A percentile compares a stretch with the other conserved stretches of the same genome.
Conservation (phyloP, 805 yeast genomes). For the Nematodospora valgi region DNA sequence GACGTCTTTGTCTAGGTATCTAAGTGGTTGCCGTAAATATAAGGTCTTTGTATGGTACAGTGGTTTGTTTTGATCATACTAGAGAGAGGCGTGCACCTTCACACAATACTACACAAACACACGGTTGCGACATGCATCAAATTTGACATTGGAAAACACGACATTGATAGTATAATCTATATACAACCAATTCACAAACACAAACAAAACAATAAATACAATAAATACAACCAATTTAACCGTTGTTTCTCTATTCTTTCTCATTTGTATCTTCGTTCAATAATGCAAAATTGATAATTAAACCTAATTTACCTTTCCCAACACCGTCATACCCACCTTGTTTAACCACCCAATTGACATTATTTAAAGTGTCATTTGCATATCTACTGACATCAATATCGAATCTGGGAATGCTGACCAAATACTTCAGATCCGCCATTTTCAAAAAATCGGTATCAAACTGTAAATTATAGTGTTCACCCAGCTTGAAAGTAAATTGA, state of each 20-base stretch:
- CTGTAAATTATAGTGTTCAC: constrained; percentile 41
- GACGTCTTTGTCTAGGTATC: no score
- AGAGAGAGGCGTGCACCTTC: no score
- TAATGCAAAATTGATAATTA: constrained; percentile 36
- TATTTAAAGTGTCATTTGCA: constrained; percentile 42
- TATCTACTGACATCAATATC: constrained; percentile 41
- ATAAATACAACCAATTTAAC: no score
- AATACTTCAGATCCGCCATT: constrained; percentile 47
- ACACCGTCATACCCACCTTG: constrained; percentile 31
- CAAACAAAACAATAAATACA: no score
- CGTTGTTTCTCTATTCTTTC: not conserved
- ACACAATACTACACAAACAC: no score
- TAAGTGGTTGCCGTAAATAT: no score
- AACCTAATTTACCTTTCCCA: constrained; percentile 28
- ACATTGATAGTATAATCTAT: no score
- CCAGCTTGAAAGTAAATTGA: constrained; percentile 37
- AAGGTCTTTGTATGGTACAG: no score
- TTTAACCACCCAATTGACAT: constrained; percentile 46
- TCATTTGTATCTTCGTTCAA: constrained; percentile 24
- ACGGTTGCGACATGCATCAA: no score
- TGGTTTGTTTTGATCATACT: no score
- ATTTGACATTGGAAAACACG: no score
- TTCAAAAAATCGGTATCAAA: constrained; percentile 55
- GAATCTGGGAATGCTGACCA: constrained; percentile 50
- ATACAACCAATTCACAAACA: no score